These are phyloP conservation scores for Chlorella sp. DNA, from an alignment of 139 green algal species.

Conservation along the genomic window DNA sequence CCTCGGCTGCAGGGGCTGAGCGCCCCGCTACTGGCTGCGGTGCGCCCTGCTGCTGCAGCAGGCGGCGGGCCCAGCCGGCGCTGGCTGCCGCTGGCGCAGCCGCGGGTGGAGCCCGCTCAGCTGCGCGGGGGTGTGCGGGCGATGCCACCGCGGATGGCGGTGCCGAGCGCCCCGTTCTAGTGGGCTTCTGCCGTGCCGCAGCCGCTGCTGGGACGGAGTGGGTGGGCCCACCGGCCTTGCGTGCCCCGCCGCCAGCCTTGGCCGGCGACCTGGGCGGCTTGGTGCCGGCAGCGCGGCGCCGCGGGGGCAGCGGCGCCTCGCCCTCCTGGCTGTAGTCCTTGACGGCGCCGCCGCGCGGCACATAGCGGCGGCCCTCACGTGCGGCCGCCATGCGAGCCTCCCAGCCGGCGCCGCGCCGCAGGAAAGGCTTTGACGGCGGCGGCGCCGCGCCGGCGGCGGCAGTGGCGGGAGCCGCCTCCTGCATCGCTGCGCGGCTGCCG, in stretches of 20 bases:
- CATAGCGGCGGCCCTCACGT: constrained; percentile 43
- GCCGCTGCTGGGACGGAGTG: not conserved
- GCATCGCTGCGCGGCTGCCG: not conserved
- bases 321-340: constrained; percentile 36
- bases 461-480: not conserved
- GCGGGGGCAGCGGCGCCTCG: not conserved
- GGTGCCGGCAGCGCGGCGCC: not conserved
- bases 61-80: no score
- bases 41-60: no score
- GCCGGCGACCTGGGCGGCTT: not conserved
- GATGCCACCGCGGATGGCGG: not conserved
- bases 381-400: constrained; percentile 33
- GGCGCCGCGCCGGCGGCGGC: not conserved
- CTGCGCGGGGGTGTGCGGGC: not conserved
- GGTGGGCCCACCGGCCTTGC: not conserved
- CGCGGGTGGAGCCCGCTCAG: no score
- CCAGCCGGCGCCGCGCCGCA: constrained; percentile 48
- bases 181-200: not conserved
- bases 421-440: constrained; percentile 26
- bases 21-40: no score
- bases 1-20: no score
- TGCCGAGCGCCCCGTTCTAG: not conserved
- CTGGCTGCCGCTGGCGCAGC: no score
- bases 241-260: not conserved
- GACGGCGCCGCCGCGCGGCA: constrained; percentile 55